phyloP scores from a whole-genome alignment of 148 eudicot species.

The Nyssa sinensis region DNA sequence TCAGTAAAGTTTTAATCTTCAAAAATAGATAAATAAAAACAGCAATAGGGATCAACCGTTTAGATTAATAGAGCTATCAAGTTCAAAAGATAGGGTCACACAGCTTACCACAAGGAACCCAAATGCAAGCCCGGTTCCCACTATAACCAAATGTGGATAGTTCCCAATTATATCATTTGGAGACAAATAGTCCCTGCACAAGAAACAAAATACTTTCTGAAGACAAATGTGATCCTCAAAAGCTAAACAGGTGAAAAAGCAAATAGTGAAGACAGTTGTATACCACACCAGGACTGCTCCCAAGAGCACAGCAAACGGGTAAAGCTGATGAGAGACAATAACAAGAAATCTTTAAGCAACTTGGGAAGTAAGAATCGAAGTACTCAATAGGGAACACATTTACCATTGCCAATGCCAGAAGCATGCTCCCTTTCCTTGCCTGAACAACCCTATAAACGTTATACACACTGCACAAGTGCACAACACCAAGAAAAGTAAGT shows the following conservation, averaged over 20 bases:
- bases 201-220: slow-evolving; percentile 5
- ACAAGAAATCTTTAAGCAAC: slow-evolving; percentile 7
- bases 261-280: slow-evolving; percentile 8
- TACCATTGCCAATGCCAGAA: slow-evolving; percentile 95
- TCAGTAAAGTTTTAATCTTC: not conserved
- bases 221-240: not conserved
- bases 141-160: slow-evolving; percentile 76
- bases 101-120: slow-evolving; percentile 90
- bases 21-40: not conserved
- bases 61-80: not conserved
- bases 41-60: not conserved
- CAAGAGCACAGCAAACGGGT: slow-evolving; percentile 75
- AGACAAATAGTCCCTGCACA: slow-evolving; percentile 84
- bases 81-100: not conserved
- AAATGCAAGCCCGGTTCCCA: slow-evolving; percentile 92
- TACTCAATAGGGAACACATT: slow-evolving; percentile 1
- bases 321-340: slow-evolving; percentile 52
- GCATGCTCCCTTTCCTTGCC: slow-evolving; percentile 81
- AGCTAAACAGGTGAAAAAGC: slow-evolving; percentile 11
- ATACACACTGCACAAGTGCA: slow-evolving; percentile 53
- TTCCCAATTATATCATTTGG: slow-evolving; percentile 56
- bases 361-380: not conserved
- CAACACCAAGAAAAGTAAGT: slow-evolving; percentile 11
- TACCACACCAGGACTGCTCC: slow-evolving; percentile 81
- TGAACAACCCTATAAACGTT: slow-evolving; percentile 71